A percentile compares a stretch with the other conserved stretches of the same genome.
phyloP scores from a whole-genome alignment of 495 filamentous ascomycete species.

The Penicillium canescens region DNA sequence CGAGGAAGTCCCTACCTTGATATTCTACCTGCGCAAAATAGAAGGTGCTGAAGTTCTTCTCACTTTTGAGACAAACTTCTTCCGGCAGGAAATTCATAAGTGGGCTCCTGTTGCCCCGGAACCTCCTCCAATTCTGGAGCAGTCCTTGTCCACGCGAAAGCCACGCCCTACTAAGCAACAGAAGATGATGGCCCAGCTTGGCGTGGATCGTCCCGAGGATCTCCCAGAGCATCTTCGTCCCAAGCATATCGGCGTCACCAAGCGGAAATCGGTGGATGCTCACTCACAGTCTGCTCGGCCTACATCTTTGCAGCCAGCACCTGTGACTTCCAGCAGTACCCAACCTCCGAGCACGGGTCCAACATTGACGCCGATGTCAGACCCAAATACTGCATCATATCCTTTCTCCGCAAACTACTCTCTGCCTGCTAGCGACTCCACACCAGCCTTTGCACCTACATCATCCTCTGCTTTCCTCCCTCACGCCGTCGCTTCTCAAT shows the following conservation, averaged over 20 bases:
- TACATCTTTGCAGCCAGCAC: conserved; percentile 28
- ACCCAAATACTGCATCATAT: conserved; percentile 33
- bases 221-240: conserved; percentile 77
- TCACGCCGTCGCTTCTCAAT: conserved; percentile 34
- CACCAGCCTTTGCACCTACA: conserved; percentile 40
- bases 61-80: conserved; percentile 93
- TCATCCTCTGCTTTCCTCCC: conserved; percentile 43
- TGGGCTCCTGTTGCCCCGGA: conserved; percentile 92
- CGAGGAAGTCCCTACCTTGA: conserved; percentile 82
- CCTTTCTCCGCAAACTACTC: conserved; percentile 46
- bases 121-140: conserved; percentile 75
- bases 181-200: conserved; percentile 86
- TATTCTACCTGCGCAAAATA: conserved; percentile 98
- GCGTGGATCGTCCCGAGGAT: conserved; percentile 84
- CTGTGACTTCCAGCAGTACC: conserved; percentile 26
- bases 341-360: conserved; percentile 29
- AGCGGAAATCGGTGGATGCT: conserved; percentile 43
- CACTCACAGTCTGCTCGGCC: conserved; percentile 20
- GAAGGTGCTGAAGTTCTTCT: conserved; percentile 96
- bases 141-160: conserved; percentile 92
- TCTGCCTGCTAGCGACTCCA: conserved; percentile 37
- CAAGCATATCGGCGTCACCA: conserved; percentile 65
- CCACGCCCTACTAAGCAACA: conserved; percentile 96
- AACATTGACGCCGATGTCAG: conserved; percentile 37
- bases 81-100: conserved; percentile 93